Evolutionary conservation across 768 basidiomycete species (phyloP).

Genomic region (Galerina sulciceps): DNA sequence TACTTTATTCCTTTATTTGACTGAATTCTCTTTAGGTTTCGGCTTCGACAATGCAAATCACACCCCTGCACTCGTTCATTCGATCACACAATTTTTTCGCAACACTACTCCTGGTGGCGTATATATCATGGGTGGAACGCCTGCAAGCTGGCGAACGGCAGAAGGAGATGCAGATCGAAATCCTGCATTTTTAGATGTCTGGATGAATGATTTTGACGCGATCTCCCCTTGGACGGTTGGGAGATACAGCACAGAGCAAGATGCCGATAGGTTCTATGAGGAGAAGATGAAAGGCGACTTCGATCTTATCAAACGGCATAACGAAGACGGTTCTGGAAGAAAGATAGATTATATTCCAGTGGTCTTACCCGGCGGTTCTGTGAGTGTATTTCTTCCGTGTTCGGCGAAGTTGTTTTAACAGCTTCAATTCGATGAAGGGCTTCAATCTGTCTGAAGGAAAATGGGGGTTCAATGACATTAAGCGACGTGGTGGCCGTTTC

Average conservation of each 20-base stretch:
- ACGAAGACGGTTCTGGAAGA: conserved; percentile 42
- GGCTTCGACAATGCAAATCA: conserved; percentile 68
- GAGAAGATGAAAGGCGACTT: conserved; percentile 68
- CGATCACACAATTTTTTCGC: conserved; percentile 61
- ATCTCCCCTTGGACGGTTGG: conserved; percentile 87
- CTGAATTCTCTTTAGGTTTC: conserved; percentile 50
- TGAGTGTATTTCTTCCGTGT: conserved; percentile 40
- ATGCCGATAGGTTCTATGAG: conserved; percentile 67
- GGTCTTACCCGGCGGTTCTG: conserved; percentile 81
- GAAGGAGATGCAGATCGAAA: conserved; percentile 72
- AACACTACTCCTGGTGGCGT: conserved; percentile 71
- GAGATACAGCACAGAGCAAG: conserved; percentile 60
- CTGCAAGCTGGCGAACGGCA: conserved; percentile 78
- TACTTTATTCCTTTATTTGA: conserved; percentile 1
- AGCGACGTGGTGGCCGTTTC: conserved; percentile 74
- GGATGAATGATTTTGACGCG: conserved; percentile 80
- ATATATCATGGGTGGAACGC: conserved; percentile 73
- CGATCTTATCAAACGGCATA: conserved; percentile 56
- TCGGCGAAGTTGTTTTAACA: too few species aligned
- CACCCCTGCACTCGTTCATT: conserved; percentile 60
- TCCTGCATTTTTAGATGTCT: conserved; percentile 66
- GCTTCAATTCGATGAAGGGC: conserved; percentile 44
- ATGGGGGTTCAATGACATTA: conserved; percentile 75
- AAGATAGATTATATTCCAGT: conserved; percentile 86
- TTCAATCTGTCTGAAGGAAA: conserved; percentile 73